Percentiles rank a stretch among this genome's conserved stretches.
Conservation (phyloP, 2,329 filamentous ascomycete species). For the Stenocarpella maydis region DNA sequence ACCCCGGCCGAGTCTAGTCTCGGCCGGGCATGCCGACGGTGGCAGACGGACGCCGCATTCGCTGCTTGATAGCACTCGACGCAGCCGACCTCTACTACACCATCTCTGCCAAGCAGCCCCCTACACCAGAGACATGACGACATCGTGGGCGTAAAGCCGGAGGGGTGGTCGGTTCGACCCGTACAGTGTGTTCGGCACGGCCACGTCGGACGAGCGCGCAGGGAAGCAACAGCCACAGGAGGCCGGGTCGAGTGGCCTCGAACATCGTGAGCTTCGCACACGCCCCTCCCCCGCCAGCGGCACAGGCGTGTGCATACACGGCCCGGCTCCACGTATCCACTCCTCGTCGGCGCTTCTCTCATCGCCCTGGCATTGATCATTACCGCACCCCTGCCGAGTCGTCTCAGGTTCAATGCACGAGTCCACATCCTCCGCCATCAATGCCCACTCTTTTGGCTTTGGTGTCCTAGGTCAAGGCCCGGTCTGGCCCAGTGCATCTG, state of each 20-base stretch:
- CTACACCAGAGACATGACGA: constrained; percentile 9
- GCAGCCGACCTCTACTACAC: background rate
- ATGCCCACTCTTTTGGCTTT: constrained; percentile 27
- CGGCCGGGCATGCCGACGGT: background rate
- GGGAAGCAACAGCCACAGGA: constrained; percentile 24
- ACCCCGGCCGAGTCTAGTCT: background rate
- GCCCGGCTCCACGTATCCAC: constrained; percentile 10
- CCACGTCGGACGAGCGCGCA: background rate
- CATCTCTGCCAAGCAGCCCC: too few species aligned
- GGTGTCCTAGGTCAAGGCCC: constrained; percentile 6
- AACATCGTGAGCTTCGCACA: constrained; percentile 26
- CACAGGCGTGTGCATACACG: constrained; percentile 14
- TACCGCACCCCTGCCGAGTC: constrained; percentile 20
- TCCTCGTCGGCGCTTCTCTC: constrained; percentile 2
- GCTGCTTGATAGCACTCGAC: background rate
- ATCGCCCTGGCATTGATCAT: constrained; percentile 24
- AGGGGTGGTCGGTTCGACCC: background rate
- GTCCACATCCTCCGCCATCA: constrained; percentile 25
- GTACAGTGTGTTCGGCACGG: constrained; percentile 31
- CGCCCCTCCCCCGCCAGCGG: constrained; percentile 20
- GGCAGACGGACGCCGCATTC: background rate
- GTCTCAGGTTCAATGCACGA: constrained; percentile 23
- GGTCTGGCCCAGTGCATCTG: constrained; percentile 27
- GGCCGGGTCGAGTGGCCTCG: background rate
- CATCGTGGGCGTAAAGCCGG: background rate